Percentiles rank a stretch among this genome's conserved stretches.
Conservation (phyloP, 2,329 filamentous ascomycete genomes). For the Myriosclerotinia curreyana region DNA sequence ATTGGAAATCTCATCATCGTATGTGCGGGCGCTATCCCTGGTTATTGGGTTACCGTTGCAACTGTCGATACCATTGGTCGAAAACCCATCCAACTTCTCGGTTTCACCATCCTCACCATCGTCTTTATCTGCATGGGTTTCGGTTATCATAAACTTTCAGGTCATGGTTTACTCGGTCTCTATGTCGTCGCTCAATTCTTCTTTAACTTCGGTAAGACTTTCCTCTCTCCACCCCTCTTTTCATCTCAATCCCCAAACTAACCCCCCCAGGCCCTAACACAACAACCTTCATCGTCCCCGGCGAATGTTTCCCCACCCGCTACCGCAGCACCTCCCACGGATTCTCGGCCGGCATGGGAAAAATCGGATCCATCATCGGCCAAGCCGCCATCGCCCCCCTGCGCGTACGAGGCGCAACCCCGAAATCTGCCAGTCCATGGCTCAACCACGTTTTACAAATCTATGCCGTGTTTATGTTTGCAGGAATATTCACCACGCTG, state of each 20-base stretch:
- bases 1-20: slow-evolving; percentile 76
- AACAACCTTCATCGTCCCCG: slow-evolving; percentile 42
- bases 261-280: slow-evolving; percentile 34
- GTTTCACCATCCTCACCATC: slow-evolving; percentile 59
- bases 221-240: too few relatives aligned
- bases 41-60: slow-evolving; percentile 75
- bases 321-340: slow-evolving; percentile 40
- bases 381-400: slow-evolving; percentile 55
- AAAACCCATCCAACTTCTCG: slow-evolving; percentile 68
- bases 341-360: slow-evolving; percentile 40
- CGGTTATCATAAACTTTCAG: slow-evolving; percentile 50
- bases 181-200: slow-evolving; percentile 66
- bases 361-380: slow-evolving; percentile 40
- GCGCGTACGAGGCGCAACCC: slow-evolving; percentile 44
- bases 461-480: slow-evolving; percentile 77
- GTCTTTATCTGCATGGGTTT: slow-evolving; percentile 64
- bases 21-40: slow-evolving; percentile 74
- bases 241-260: neutral
- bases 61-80: slow-evolving; percentile 76
- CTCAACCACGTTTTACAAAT: slow-evolving; percentile 73
- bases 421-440: slow-evolving; percentile 43
- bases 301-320: slow-evolving; percentile 41
- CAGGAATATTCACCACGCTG: slow-evolving; percentile 64
- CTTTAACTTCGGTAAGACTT: slow-evolving; percentile 53
- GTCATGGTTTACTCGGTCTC: slow-evolving; percentile 54